Percentiles rank a stretch among this genome's conserved stretches.
Conservation (phyloP, 108 stramenopile species). For the Asterionellopsis glacialis region DNA sequence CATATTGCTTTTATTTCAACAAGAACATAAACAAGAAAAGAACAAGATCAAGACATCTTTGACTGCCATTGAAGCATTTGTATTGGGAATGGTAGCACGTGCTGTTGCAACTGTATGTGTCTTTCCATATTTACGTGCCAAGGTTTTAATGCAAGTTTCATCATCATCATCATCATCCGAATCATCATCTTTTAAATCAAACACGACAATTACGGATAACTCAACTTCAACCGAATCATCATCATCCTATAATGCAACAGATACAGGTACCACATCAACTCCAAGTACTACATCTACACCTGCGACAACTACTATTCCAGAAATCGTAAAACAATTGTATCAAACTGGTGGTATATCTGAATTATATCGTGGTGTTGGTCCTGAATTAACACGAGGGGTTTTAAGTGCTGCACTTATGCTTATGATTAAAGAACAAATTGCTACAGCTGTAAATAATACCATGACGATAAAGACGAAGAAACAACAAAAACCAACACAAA, state of each 20-base stretch:
- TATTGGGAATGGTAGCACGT: slow-evolving; percentile 85
- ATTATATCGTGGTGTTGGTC: slow-evolving; percentile 80
- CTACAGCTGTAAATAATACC: not conserved
- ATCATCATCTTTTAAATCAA: slow-evolving; percentile 9
- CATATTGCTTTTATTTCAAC: not conserved
- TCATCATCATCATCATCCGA: not conserved
- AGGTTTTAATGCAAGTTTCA: slow-evolving; percentile 77
- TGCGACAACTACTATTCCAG: slow-evolving; percentile 47
- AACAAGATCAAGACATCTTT: slow-evolving; percentile 23
- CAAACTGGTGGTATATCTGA: slow-evolving; percentile 33
- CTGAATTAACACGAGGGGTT: slow-evolving; percentile 87
- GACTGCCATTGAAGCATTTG: slow-evolving; percentile 73
- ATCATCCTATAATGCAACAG: no score
- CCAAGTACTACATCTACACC: slow-evolving; percentile 16
- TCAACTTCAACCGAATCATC: no score
- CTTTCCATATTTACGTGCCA: slow-evolving; percentile 86
- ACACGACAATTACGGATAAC: slow-evolving; percentile 7
- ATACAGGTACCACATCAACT: slow-evolving; percentile 6
- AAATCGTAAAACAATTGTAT: slow-evolving; percentile 50
- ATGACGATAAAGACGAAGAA: no score
- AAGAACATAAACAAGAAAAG: not conserved
- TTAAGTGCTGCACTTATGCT: slow-evolving; percentile 87
- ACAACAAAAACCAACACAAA: no score
- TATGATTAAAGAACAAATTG: slow-evolving; percentile 84
- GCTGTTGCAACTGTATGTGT: slow-evolving; percentile 78